Conservation (phyloP, 108 stramenopile genomes). For the Cyclotella cryptica region DNA sequence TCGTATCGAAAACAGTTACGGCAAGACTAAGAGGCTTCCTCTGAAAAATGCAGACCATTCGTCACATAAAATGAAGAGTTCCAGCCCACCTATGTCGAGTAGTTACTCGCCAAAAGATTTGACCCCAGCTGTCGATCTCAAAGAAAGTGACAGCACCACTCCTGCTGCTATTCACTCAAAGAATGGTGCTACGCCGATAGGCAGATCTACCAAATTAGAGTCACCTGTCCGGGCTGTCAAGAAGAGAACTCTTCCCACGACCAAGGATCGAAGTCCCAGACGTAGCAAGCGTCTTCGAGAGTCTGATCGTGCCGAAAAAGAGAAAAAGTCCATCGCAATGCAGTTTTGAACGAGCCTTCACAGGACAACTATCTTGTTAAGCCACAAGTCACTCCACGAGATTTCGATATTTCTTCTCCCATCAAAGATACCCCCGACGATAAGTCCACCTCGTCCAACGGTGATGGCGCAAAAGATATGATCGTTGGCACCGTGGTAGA, state of each 20-base stretch:
- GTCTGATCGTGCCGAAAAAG: not conserved
- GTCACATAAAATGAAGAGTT: not conserved
- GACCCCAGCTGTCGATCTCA: too few species aligned
- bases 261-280: not conserved
- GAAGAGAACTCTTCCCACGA: not conserved
- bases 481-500: constrained; percentile 10
- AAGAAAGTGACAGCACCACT: too few species aligned
- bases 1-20: constrained; percentile 6
- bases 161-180: not conserved
- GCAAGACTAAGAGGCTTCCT: not conserved
- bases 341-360: not conserved
- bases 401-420: not conserved
- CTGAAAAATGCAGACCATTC: not conserved
- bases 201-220: not conserved
- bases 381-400: constrained; percentile 5
- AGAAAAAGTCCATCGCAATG: too few species aligned
- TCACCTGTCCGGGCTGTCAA: not conserved
- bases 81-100: too few species aligned
- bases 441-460: not conserved
- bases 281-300: constrained; percentile 8
- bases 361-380: not conserved
- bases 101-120: too few species aligned
- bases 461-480: not conserved
- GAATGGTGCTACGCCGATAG: too few species aligned
- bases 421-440: not conserved